Evolutionary conservation across 345 rosid species (phyloP).

Genomic region (Gossypium australe): DNA sequence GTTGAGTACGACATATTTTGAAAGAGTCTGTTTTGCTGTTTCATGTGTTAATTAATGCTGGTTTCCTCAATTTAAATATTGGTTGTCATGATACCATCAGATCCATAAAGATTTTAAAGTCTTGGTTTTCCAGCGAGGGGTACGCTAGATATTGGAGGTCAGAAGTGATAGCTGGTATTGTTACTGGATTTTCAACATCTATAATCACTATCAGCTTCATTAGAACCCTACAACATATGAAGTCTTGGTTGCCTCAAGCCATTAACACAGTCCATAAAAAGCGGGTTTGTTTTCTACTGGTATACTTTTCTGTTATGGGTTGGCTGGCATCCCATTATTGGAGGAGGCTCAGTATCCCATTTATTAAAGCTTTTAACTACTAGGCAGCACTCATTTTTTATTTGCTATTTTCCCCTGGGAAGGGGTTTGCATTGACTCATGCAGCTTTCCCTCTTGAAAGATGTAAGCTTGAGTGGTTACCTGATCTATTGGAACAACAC

Average conservation of each 20-base stretch:
- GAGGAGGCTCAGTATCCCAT: conserved; percentile 38
- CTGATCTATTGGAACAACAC: not conserved
- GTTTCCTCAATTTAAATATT: not conserved
- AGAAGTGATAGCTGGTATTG: conserved; percentile 43
- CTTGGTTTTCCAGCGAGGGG: conserved; percentile 24
- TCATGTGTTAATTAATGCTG: not conserved
- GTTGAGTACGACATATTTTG: not conserved
- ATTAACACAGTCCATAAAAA: conserved; percentile 16
- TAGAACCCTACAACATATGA: conserved; percentile 30
- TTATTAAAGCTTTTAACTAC: conserved; percentile 18
- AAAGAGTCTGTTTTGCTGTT: not conserved
- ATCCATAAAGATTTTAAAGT: conserved; percentile 28
- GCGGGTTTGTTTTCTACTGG: conserved; percentile 43
- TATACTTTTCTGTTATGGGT: conserved; percentile 37
- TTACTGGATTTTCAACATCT: conserved; percentile 44
- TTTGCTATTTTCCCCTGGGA: conserved; percentile 1
- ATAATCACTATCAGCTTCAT: conserved; percentile 36
- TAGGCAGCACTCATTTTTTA: conserved; percentile 14
- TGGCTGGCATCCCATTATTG: conserved; percentile 42
- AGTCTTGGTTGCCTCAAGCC: conserved; percentile 18
- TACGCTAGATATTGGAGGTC: conserved; percentile 30
- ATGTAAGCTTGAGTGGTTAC: not conserved
- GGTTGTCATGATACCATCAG: conserved; percentile 22
- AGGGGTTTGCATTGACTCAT: conserved; percentile 1
- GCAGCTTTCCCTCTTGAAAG: conserved; percentile 9